Evolutionary conservation across 441 rosid genomes (phyloP).

Genomic region (Adansonia grandidieri): DNA sequence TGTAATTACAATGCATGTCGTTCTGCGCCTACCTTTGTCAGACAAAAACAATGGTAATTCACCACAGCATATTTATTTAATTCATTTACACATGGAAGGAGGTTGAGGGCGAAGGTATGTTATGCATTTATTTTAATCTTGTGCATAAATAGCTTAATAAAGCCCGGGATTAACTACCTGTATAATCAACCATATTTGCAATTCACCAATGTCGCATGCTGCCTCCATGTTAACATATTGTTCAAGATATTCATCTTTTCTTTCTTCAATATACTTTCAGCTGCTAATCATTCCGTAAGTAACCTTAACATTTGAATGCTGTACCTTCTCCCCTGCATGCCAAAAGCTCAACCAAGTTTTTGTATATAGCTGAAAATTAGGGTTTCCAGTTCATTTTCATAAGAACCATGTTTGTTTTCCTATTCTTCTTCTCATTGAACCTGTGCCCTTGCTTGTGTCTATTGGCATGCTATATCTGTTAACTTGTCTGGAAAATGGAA

Average conservation of each 20-base stretch:
- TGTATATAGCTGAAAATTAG: neutral
- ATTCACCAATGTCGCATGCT: neutral
- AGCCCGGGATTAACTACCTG: neutral
- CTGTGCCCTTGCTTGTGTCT: neutral
- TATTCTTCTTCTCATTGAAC: neutral
- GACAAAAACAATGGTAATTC: constrained; percentile 63
- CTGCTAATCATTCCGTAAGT: neutral
- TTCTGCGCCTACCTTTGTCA: constrained; percentile 66
- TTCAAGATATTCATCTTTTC: neutral
- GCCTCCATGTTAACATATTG: neutral
- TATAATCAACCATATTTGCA: neutral
- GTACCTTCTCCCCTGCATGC: neutral
- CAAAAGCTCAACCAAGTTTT: neutral
- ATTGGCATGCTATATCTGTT: neutral
- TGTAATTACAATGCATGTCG: constrained; percentile 85
- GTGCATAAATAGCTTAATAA: neutral
- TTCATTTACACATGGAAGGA: neutral
- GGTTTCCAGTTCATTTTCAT: constrained; percentile 4
- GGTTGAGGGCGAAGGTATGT: neutral
- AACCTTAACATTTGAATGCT: neutral
- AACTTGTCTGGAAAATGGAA: neutral
- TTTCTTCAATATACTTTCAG: constrained; percentile 1
- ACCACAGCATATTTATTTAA: neutral
- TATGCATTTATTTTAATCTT: neutral
- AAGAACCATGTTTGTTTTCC: neutral